Conservation (phyloP, 2,329 filamentous ascomycete species). For the Taxawa tesnikishii region DNA sequence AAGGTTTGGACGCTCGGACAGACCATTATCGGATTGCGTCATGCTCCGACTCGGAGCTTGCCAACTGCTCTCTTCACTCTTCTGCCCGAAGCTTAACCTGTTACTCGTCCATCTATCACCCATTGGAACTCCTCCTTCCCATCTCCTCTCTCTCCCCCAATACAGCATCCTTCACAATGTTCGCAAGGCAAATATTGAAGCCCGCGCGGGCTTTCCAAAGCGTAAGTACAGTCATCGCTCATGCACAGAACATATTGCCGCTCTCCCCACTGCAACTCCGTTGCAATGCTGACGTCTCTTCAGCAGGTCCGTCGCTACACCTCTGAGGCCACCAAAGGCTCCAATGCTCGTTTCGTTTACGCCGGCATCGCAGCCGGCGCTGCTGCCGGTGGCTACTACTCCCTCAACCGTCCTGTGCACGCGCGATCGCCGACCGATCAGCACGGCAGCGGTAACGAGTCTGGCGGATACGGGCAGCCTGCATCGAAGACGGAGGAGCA, state of each 20-base stretch:
- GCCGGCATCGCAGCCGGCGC: slow-evolving; percentile 46
- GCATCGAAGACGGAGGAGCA: slow-evolving; percentile 20
- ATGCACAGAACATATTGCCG: no score
- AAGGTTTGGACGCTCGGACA: no score
- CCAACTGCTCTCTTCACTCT: no score
- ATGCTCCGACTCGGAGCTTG: no score
- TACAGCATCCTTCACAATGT: slow-evolving; percentile 20
- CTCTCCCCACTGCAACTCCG: slow-evolving; percentile 7
- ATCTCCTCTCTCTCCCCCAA: not conserved
- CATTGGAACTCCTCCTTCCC: no score
- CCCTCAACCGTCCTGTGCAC: slow-evolving; percentile 20
- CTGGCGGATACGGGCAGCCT: slow-evolving; percentile 12
- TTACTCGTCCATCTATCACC: no score
- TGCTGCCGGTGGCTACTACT: slow-evolving; percentile 46
- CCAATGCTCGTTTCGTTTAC: slow-evolving; percentile 49
- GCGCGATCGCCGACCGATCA: slow-evolving; percentile 9
- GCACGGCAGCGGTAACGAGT: slow-evolving; percentile 13
- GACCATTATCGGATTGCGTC: no score
- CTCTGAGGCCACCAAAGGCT: slow-evolving; percentile 43
- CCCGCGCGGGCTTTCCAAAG: slow-evolving; percentile 20
- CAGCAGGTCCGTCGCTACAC: slow-evolving; percentile 64
- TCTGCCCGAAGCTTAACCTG: no score
- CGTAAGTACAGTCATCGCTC: slow-evolving; percentile 21
- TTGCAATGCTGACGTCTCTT: not conserved
- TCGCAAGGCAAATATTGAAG: slow-evolving; percentile 29